These are phyloP conservation scores for Ormosia semicastrata DNA, from an alignment of 306 rosid genomes.

Conservation along the genomic window DNA sequence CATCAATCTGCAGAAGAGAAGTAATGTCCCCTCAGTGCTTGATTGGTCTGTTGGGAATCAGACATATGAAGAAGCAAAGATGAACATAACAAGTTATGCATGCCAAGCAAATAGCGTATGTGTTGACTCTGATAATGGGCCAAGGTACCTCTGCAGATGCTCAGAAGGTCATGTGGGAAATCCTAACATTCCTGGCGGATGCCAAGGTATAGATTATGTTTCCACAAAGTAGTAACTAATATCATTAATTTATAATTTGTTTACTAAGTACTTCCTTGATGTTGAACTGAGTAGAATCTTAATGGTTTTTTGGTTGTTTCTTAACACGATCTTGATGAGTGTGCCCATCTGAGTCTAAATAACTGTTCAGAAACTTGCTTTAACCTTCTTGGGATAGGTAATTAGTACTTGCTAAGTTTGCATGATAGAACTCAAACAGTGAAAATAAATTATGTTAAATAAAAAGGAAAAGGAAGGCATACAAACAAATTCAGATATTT, in stretches of 20 bases:
- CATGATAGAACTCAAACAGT: background rate
- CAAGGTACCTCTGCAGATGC: slow-evolving; percentile 22
- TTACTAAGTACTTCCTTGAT: too few relatives aligned
- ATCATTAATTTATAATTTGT: background rate
- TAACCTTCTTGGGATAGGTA: slow-evolving; percentile 10
- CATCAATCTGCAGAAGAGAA: background rate
- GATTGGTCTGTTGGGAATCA: slow-evolving; percentile 27
- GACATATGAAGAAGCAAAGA: slow-evolving; percentile 6
- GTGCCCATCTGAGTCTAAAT: background rate
- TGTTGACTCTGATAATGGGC: background rate
- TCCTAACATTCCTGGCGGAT: slow-evolving; percentile 38
- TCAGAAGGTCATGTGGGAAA: slow-evolving; percentile 30
- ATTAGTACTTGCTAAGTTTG: background rate
- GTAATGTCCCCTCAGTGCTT: background rate
- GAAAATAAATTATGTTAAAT: background rate
- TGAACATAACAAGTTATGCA: background rate
- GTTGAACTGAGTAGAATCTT: background rate
- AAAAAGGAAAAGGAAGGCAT: too few relatives aligned
- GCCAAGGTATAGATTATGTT: slow-evolving; percentile 33
- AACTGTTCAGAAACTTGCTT: slow-evolving; percentile 13
- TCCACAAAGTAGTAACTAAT: background rate
- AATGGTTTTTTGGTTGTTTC: background rate
- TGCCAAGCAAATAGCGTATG: slow-evolving; percentile 2
- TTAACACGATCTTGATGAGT: slow-evolving; percentile 11
- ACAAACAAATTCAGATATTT: background rate